Percentiles rank a stretch among this genome's conserved stretches.
Conservation (phyloP, 2,329 filamentous ascomycete species). For the Cladosporium sp. region DNA sequence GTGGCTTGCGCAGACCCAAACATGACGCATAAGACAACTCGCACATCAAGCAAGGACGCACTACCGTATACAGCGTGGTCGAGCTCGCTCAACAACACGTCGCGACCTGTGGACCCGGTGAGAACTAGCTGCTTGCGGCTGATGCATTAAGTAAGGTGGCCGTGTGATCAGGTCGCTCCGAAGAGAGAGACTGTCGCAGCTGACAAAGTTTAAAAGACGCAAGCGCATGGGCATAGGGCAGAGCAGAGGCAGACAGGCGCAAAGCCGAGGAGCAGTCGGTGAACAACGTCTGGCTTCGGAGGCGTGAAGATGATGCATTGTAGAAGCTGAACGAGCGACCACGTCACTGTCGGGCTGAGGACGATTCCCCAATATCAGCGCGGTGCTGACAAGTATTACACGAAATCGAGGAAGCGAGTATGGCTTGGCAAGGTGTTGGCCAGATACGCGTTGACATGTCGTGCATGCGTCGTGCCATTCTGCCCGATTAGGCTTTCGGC, state of each 20-base stretch:
- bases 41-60: background rate
- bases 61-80: background rate
- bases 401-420: background rate
- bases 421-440: background rate
- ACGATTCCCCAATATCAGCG: background rate
- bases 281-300: too few relatives aligned
- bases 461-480: background rate
- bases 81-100: background rate
- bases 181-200: background rate
- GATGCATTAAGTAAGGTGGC: background rate
- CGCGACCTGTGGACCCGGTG: background rate
- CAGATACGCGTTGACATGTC: background rate
- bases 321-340: too few relatives aligned
- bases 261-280: background rate
- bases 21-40: slow-evolving; percentile 1
- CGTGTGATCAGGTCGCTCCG: background rate
- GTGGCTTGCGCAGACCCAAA: slow-evolving; percentile 4
- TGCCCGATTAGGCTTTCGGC: background rate
- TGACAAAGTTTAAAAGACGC: background rate
- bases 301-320: too few relatives aligned
- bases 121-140: slow-evolving; percentile 2
- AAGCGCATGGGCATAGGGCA: background rate
- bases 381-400: background rate
- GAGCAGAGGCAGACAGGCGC: background rate
- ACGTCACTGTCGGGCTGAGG: background rate